Evolutionary conservation across 306 rosid species (phyloP), one percentile per base, ranked within the genome.

Genomic region (Cucurbita ficifolia): DNA sequence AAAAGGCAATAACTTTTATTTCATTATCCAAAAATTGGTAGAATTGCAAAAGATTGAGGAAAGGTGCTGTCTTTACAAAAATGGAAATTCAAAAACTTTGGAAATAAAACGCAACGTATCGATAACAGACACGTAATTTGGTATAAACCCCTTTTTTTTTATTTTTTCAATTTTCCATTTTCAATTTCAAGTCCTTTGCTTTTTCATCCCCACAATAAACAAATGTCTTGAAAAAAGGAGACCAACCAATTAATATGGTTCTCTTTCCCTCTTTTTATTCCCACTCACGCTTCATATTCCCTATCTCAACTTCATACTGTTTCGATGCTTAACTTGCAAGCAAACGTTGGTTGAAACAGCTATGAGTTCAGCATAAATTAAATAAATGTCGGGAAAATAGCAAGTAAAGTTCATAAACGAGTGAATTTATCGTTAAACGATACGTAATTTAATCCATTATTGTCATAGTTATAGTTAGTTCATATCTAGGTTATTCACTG

Each of bases 221-320:
- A 78, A 80, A 24, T 80, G 83, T 75, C 84, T 80, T 71, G 29
- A 77, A 84, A 81, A 24, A 81, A 78, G 59, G 88, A 76, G 86
- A 83, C 86, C 86, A 80, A 65, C 74, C 83, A 78, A 43, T 18
- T 78, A 83, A 24, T 24, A 24, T 24, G 29, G 29, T 24, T 24
- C 82, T 38, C 46, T 70, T 48, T 50, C 75, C 6, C 14, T 7
- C 14, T 18, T 70, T 48, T 50, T 76, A 48, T 78, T 43, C 76
- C 87, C 82, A 81, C 84, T 86, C 74, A 55, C 73, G 3, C 42
- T 53, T 68, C 7, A 11, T 24, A 58, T 24, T 24, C n/a, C 22
- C 62, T 56, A 24, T 24, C 50, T 45, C 50, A 4, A 45, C 50
- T 45, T 45, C 10, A 45, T 45, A 38, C 2, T 61, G 1, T 61